These are phyloP conservation scores for Ophiostoma piceae DNA, from an alignment of 2,329 filamentous ascomycete species.

Conservation along the genomic window DNA sequence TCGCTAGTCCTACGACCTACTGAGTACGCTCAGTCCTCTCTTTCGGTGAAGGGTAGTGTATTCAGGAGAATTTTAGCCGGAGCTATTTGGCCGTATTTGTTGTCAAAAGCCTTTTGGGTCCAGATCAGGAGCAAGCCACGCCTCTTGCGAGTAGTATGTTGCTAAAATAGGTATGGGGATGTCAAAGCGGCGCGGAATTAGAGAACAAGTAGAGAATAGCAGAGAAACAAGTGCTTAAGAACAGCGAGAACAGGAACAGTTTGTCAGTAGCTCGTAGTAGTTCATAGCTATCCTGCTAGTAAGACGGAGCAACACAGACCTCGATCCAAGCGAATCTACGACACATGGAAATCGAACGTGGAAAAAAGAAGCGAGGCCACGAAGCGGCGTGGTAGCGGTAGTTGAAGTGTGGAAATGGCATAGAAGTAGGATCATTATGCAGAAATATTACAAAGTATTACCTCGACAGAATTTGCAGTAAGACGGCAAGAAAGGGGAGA, in stretches of 20 bases:
- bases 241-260: background rate
- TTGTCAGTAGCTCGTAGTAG: background rate
- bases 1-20: background rate
- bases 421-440: background rate
- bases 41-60: background rate
- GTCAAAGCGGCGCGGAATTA: constrained; percentile 1
- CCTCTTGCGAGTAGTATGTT: background rate
- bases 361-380: constrained; percentile 3
- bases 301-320: constrained; percentile 2
- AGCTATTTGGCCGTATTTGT: background rate
- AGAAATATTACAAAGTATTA: background rate
- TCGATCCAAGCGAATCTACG: constrained; percentile 2
- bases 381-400: background rate
- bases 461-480: background rate
- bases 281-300: background rate
- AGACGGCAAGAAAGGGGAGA: background rate
- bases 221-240: too few species aligned
- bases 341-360: background rate
- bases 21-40: background rate
- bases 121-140: background rate
- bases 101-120: background rate
- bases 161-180: background rate
- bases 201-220: background rate
- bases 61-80: background rate
- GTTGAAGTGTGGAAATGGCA: background rate